Evolutionary conservation across 2,329 filamentous ascomycete species (phyloP).

Genomic region (Penicillium hordei): DNA sequence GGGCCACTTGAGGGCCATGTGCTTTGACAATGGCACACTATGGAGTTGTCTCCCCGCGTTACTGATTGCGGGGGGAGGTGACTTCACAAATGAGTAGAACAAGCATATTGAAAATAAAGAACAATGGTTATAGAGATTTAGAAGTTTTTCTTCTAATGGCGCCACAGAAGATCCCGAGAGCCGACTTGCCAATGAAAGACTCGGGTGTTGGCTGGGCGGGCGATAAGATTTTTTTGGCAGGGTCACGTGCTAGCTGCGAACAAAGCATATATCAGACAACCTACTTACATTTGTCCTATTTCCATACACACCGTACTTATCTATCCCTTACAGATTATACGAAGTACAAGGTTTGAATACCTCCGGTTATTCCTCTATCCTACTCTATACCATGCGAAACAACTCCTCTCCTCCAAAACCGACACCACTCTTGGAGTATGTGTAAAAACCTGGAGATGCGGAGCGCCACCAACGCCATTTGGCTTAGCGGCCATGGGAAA

Average conservation of each 20-base stretch:
- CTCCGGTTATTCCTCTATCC: not conserved
- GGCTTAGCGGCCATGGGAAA: slow-evolving; percentile 4
- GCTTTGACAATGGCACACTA: slow-evolving; percentile 4
- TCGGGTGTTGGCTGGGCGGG: not conserved
- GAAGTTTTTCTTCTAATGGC: not conserved
- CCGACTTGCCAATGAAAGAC: slow-evolving; percentile 9
- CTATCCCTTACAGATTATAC: not conserved
- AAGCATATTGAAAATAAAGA: not conserved
- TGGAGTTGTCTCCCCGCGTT: slow-evolving; percentile 14
- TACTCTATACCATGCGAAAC: not conserved
- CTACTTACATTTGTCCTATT: no score
- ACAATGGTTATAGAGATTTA: not conserved
- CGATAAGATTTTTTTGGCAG: not conserved
- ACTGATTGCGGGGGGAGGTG: slow-evolving; percentile 2
- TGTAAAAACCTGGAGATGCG: not conserved
- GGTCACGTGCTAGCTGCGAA: not conserved
- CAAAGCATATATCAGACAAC: not conserved
- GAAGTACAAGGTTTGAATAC: not conserved
- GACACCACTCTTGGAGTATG: not conserved
- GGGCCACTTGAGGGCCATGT: not conserved
- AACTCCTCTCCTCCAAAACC: not conserved
- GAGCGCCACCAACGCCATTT: slow-evolving; percentile 15
- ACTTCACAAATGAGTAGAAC: not conserved
- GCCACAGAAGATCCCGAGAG: slow-evolving; percentile 6
- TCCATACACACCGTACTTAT: no score